These are phyloP conservation scores for Fusarium sp. DNA, from an alignment of 2,329 filamentous ascomycete species.

Conservation along the genomic window DNA sequence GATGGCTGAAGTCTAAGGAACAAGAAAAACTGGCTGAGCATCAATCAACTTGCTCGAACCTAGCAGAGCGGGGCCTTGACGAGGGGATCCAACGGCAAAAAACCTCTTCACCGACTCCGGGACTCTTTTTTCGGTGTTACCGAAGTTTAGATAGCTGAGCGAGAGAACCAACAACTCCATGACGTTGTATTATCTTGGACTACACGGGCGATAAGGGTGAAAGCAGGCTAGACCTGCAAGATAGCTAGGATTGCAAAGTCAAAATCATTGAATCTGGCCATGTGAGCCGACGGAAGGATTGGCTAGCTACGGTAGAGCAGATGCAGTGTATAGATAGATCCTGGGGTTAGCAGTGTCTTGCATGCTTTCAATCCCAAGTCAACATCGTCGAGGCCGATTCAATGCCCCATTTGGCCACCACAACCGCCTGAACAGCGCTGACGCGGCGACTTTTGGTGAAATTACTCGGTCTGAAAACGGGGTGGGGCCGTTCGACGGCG, in stretches of 20 bases:
- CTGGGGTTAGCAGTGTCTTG: not conserved
- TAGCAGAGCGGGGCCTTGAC: conserved; percentile 28
- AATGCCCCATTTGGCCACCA: conserved; percentile 2
- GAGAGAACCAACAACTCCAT: conserved; percentile 1
- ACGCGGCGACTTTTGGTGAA: conserved; percentile 7
- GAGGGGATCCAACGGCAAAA: conserved; percentile 5
- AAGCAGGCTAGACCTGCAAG: not conserved
- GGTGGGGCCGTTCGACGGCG: conserved; percentile 35
- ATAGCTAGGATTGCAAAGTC: conserved; percentile 4
- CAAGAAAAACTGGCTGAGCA: conserved; percentile 21
- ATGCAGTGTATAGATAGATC: not conserved
- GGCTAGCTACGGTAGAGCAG: not conserved
- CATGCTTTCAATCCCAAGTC: not conserved
- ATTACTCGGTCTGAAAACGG: conserved; percentile 11
- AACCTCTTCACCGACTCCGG: conserved; percentile 27
- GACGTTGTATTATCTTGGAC: conserved; percentile 12
- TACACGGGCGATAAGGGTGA: not conserved
- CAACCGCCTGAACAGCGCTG: conserved; percentile 17
- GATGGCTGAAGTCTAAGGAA: conserved; percentile 14
- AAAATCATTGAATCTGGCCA: not conserved
- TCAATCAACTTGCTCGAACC: conserved; percentile 5
- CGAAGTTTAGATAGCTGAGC: conserved; percentile 8
- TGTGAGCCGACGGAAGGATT: not conserved
- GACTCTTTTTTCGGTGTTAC: conserved; percentile 23
- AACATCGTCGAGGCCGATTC: not conserved